Conservation (phyloP, 2,329 filamentous ascomycete genomes). For the Penicillium griseofulvum region DNA sequence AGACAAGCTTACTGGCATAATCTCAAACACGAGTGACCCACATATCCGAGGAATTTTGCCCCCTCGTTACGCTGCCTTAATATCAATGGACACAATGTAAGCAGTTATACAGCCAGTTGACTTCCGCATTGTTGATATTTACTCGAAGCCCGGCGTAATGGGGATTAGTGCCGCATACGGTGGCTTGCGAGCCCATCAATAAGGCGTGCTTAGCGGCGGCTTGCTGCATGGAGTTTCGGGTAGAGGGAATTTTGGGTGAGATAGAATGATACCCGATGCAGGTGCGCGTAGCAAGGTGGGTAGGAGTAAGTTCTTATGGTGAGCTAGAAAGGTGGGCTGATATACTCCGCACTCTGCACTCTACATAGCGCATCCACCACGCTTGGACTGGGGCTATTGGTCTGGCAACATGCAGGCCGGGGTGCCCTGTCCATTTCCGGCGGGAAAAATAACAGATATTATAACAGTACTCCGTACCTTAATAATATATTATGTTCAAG, state of each 20-base stretch:
- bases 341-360: background rate
- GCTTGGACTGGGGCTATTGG: background rate
- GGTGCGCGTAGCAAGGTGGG: background rate
- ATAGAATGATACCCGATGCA: background rate
- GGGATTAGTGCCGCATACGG: background rate
- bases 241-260: background rate
- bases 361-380: background rate
- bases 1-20: background rate
- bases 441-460: too few relatives aligned
- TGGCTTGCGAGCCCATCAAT: background rate
- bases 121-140: background rate
- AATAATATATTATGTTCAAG: too few relatives aligned
- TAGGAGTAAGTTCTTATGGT: background rate
- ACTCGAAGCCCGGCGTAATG: background rate
- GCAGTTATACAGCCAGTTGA: background rate
- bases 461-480: too few relatives aligned
- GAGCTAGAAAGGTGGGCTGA: background rate
- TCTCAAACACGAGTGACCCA: background rate
- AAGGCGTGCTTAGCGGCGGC: conserved; percentile 3
- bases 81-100: background rate
- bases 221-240: conserved; percentile 2
- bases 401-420: background rate
- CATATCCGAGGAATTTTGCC: background rate
- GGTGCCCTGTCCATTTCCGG: background rate
- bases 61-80: background rate